Percentiles rank a stretch among this genome's conserved stretches.
Evolutionary conservation across 2,329 filamentous ascomycete genomes (phyloP).

Genomic region (Nemania diffusa): DNA sequence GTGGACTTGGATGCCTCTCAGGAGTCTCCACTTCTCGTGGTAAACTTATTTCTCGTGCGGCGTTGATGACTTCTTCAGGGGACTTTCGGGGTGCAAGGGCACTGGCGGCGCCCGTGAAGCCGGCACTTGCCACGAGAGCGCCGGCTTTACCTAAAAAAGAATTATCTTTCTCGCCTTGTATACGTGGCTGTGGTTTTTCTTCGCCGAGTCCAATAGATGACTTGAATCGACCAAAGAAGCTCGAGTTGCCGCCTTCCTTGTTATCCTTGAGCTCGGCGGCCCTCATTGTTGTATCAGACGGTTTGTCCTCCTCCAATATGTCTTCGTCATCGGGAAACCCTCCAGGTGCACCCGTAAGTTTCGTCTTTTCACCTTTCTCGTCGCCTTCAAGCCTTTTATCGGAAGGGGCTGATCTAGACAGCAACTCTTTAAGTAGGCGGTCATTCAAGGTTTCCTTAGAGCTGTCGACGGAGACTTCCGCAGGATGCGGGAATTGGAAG

Average conservation of each 20-base stretch:
- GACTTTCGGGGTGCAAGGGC: constrained; percentile 54
- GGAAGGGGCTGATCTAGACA: constrained; percentile 35
- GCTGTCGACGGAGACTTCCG: constrained; percentile 52
- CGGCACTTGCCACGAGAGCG: constrained; percentile 76
- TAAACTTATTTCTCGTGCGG: constrained; percentile 54
- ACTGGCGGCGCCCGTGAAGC: constrained; percentile 64
- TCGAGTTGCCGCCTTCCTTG: constrained; percentile 54
- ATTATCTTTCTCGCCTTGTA: constrained; percentile 54
- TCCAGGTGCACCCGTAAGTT: constrained; percentile 53
- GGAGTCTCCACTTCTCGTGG: constrained; percentile 40
- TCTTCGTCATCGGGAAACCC: constrained; percentile 47
- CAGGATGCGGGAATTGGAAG: constrained; percentile 49
- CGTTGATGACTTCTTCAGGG: constrained; percentile 60
- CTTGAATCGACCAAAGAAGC: constrained; percentile 63
- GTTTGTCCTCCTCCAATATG: constrained; percentile 45
- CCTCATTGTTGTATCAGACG: neutral
- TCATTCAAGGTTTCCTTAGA: constrained; percentile 49
- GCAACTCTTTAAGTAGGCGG: constrained; percentile 38
- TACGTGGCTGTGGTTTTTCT: constrained; percentile 46
- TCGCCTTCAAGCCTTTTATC: constrained; percentile 37
- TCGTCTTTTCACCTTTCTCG: constrained; percentile 52
- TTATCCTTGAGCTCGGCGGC: constrained; percentile 47
- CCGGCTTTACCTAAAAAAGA: constrained; percentile 80
- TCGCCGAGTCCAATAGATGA: constrained; percentile 52
- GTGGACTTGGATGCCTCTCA: constrained; percentile 38